A percentile compares a stretch with the other conserved stretches of the same genome.
These are phyloP conservation scores for Diplodia sapinea DNA, from an alignment of 2,329 filamentous ascomycete genomes.

Conservation along the genomic window DNA sequence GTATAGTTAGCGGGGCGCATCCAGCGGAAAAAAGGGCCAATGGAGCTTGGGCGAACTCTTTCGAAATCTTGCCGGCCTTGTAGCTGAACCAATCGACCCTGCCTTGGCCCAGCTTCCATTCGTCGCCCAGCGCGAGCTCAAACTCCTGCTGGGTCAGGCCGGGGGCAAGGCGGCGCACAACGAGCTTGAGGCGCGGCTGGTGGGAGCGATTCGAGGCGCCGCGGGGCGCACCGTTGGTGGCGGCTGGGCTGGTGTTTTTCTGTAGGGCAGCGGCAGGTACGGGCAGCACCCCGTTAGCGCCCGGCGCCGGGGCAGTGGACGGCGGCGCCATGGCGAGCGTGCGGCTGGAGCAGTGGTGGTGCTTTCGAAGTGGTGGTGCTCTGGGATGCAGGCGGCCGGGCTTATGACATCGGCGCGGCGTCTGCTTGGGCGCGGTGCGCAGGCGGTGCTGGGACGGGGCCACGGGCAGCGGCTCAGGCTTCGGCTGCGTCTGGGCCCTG, in stretches of 20 bases:
- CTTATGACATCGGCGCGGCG: conserved; percentile 17
- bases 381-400: conserved; percentile 1
- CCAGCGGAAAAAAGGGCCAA: neutral
- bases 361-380: conserved; percentile 4
- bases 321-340: conserved; percentile 32
- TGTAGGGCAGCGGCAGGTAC: conserved; percentile 43
- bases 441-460: conserved; percentile 4
- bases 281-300: conserved; percentile 49
- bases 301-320: conserved; percentile 32
- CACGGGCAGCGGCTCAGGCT: conserved; percentile 11
- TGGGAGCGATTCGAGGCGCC: conserved; percentile 52
- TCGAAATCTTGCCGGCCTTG: conserved; percentile 76
- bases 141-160: conserved; percentile 84
- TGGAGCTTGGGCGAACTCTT: conserved; percentile 66
- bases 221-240: conserved; percentile 39
- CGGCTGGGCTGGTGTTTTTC: conserved; percentile 42
- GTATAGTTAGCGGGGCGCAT: neutral
- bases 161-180: conserved; percentile 83
- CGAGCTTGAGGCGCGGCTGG: conserved; percentile 76
- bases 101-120: conserved; percentile 81
- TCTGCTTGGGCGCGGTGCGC: neutral
- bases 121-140: conserved; percentile 70
- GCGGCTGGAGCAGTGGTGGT: conserved; percentile 14
- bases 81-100: conserved; percentile 86
- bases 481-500: conserved; percentile 25